Base-by-base conservation (phyloP, 805 yeast genomes). In the Groenewaldozyma tartarivorans region DNA sequence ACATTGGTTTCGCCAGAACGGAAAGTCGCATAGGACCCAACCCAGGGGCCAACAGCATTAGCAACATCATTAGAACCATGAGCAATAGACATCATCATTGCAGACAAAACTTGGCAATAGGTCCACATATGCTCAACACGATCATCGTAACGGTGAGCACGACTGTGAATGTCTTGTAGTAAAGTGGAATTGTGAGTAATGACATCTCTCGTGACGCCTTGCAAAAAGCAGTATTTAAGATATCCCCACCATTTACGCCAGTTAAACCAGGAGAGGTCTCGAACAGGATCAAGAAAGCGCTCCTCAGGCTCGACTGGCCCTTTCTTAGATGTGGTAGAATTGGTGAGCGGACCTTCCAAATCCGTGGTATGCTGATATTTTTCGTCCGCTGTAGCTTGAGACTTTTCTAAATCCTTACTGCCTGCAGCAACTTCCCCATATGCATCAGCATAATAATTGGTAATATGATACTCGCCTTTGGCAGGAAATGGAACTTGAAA, bases 61-160 rank as follows among this genome's bases (percentile, higher is more conserved):
- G 86, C 71, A 47, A 81, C 79, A 62, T 81, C 90, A 55, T 81
- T 81, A 31, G 90, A 79, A 42, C 90, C 90, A 55, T 81, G 90
- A 4, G 88, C 84, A 59, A 81, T 79, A 1, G 88, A 80, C 80
- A 80, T 79, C 38, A 86, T 80, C 50, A 77, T 72, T 13, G 90
- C 88, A 33, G 88, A 80, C 47, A 80, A 60, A 39, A 76, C 79
- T 61, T 81, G 90, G 41, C 79, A 63, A 47, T 79, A 64, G 3
- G 88, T 74, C 57, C 73, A 81, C 48, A 81, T 60, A 57, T 70
- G 77, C 62, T 81, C 90, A 43, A 77, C 64, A 58, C 77, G 76
- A 71, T 75, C 77, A 56, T 79, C 83, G 60, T 81, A 81, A 52
- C 69, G 75, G 58, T 75, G 77, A 45, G 86, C 75, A 43, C 65